These are phyloP conservation scores for Ceratocystis cubensis DNA, from an alignment of 2,329 filamentous ascomycete genomes.

Conservation along the genomic window DNA sequence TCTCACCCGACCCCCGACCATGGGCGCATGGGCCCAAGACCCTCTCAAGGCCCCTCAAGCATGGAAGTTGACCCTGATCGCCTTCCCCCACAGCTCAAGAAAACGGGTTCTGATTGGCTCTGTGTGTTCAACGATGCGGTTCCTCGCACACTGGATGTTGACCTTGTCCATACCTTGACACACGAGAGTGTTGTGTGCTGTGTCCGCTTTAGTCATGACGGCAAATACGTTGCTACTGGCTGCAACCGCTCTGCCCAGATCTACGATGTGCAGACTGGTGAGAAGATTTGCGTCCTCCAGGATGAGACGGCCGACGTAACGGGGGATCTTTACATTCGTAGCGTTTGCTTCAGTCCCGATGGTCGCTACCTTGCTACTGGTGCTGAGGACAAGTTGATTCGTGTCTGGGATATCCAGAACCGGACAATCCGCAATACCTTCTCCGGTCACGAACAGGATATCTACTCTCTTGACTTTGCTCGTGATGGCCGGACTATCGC, in stretches of 20 bases:
- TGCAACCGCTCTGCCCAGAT: slow-evolving; percentile 99
- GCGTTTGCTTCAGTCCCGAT: slow-evolving; percentile 96
- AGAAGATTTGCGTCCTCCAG: slow-evolving; percentile 79
- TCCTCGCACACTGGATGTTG: slow-evolving; percentile 79
- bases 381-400: slow-evolving; percentile 93
- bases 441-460: slow-evolving; percentile 95
- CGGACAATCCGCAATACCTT: slow-evolving; percentile 85
- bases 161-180: slow-evolving; percentile 80
- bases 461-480: slow-evolving; percentile 92
- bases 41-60: slow-evolving; percentile 29
- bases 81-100: slow-evolving; percentile 75
- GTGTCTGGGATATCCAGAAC: slow-evolving; percentile 86
- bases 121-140: slow-evolving; percentile 92
- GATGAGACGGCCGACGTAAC: slow-evolving; percentile 78
- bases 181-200: slow-evolving; percentile 98
- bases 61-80: slow-evolving; percentile 72
- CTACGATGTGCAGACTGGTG: slow-evolving; percentile 78
- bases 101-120: slow-evolving; percentile 85
- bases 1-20: slow-evolving; percentile 70
- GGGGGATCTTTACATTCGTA: slow-evolving; percentile 91
- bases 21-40: slow-evolving; percentile 36
- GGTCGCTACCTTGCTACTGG: slow-evolving; percentile 88
- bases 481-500: slow-evolving; percentile 88
- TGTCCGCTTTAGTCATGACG: slow-evolving; percentile 90
- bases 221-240: slow-evolving; percentile 89